Percentiles rank a stretch among this genome's conserved stretches.
phyloP scores from a whole-genome alignment of 2,329 filamentous ascomycete genomes.

The Pseudogymnoascus sp. region DNA sequence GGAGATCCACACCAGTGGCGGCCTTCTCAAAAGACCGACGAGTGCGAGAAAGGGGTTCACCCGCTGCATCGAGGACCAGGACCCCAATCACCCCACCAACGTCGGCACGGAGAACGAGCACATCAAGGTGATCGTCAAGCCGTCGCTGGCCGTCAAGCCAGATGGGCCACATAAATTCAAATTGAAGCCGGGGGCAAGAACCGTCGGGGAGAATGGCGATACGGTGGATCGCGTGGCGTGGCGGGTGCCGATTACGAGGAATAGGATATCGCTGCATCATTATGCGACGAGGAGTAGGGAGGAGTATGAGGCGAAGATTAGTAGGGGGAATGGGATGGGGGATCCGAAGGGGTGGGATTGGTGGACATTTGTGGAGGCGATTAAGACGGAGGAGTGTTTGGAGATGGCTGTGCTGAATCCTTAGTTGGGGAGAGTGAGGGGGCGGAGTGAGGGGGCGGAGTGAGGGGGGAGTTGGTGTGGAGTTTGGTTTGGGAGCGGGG shows the following conservation, averaged over 20 bases:
- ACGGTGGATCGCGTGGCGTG: slow-evolving; percentile 16
- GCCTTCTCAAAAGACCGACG: slow-evolving; percentile 17
- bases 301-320: slow-evolving; percentile 26
- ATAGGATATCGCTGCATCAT: slow-evolving; percentile 27
- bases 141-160: slow-evolving; percentile 14
- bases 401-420: slow-evolving; percentile 22
- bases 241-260: slow-evolving; percentile 24
- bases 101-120: slow-evolving; percentile 23
- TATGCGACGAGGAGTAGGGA: slow-evolving; percentile 28
- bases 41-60: slow-evolving; percentile 22
- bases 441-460: neutral
- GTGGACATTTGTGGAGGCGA: slow-evolving; percentile 19
- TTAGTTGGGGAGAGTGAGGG: neutral
- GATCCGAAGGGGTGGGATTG: slow-evolving; percentile 19
- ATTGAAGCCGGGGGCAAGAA: slow-evolving; percentile 14
- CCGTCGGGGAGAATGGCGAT: slow-evolving; percentile 25
- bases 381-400: slow-evolving; percentile 19
- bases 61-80: slow-evolving; percentile 23
- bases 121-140: slow-evolving; percentile 28
- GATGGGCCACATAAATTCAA: slow-evolving; percentile 22
- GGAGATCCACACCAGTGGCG: slow-evolving; percentile 26
- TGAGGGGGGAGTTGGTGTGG: neutral
- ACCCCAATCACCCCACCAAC: slow-evolving; percentile 10
- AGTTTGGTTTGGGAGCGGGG: neutral
- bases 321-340: slow-evolving; percentile 22